Evolutionary conservation across 164 flowering plant species (phyloP), one percentile per base, ranked within the genome.

Genomic region (Magnolia sinica): DNA sequence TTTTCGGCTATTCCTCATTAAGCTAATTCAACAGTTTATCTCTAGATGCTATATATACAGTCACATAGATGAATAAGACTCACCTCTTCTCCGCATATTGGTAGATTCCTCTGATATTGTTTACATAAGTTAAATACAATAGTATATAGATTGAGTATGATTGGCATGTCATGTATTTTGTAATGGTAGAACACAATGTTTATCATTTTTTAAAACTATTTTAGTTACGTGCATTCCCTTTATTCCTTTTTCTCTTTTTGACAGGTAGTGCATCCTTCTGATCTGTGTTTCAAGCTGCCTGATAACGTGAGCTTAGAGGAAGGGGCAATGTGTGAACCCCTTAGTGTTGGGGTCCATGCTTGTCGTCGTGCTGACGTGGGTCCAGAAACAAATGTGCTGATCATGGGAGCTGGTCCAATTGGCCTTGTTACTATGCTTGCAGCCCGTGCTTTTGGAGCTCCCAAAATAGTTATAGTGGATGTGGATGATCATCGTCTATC

Each of bases 311-410:
- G 97, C 85, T 88, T 96, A 84, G 98, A 94, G 81, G 99, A 94
- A 86, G 99, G 99, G 63, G 99, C 99, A 16, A 92, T 96, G 98
- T 94, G 97, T 79, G 99, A 96, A 83, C 99, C 99, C 51, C 82
- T 96, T 19, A 96, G 99, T 76, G 99, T 96, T 55, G 98, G 97
- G 51, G 88, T 96, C 37, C 98, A 96, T 84, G 97, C 96, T 78
- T 96, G 98, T 77, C 92, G 92, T 2, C 91, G 98, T 69, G 97
- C 96, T 63, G 77, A 86, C 50, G 77, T 91, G 77, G 95, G 97
- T 70, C 91, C 97, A 1, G 97, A 91, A 80, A 91, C 92, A 37
- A 92, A 84, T 76, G 94, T 91, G 0, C 77, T 94, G 85, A 78
- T 92, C 74, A 88, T 94, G 91, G 97, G 98, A 76, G 99, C 99